Percentiles rank a stretch among this genome's conserved stretches.
These are phyloP conservation scores for Diophrys appendiculata DNA, from an alignment of 73 alveolate genomes.

Conservation along the genomic window DNA sequence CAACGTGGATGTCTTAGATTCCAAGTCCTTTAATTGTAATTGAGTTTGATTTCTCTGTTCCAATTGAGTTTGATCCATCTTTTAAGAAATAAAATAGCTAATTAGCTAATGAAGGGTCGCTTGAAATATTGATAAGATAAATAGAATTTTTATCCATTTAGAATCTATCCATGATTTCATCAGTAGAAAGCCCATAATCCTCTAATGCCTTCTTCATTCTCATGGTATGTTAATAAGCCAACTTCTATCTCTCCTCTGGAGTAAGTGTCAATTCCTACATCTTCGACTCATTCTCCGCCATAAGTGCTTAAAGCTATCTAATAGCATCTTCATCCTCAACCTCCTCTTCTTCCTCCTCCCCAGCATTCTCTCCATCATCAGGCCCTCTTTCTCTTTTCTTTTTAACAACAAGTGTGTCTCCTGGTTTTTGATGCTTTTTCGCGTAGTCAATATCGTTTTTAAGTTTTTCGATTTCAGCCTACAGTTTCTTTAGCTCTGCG, in stretches of 20 bases:
- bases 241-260: too few species aligned
- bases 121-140: slow-evolving; percentile 21
- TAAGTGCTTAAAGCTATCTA: too few species aligned
- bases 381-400: too few species aligned
- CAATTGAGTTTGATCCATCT: slow-evolving; percentile 5
- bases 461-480: neutral
- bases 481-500: neutral
- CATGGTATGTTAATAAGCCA: too few species aligned
- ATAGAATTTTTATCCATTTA: slow-evolving; percentile 5
- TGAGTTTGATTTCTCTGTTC: slow-evolving; percentile 10
- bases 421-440: neutral
- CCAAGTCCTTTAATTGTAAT: slow-evolving; percentile 14
- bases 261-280: too few species aligned
- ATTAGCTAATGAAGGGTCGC: slow-evolving; percentile 19
- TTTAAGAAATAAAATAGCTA: slow-evolving; percentile 8
- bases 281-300: too few species aligned
- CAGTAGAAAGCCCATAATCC: slow-evolving; percentile 5
- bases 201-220: neutral
- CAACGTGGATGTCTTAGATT: neutral
- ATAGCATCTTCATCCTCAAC: too few species aligned
- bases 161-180: neutral
- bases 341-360: too few species aligned
- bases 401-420: too few species aligned
- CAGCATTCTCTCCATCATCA: too few species aligned
- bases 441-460: neutral